Base-by-base conservation (phyloP, 2,329 filamentous ascomycete species). In the Arachnomyces sp. region DNA sequence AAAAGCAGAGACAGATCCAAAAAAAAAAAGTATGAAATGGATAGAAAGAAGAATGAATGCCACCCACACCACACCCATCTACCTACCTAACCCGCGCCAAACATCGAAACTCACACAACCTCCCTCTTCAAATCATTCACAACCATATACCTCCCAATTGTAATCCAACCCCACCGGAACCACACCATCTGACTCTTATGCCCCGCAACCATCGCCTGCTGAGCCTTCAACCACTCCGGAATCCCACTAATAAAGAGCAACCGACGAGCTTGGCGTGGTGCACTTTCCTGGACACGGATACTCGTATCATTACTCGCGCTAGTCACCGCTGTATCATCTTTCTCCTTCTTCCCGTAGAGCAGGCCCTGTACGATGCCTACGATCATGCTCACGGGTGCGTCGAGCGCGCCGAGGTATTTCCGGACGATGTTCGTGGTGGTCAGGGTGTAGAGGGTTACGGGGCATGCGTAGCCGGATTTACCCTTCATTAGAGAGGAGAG, bases 141-240 rank as follows among this genome's bases (percentile, higher is more conserved):
- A 42, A 88, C 76, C 92, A 98, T 96, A 65, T 96, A 98, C 45
- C 92, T 73, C 55, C 88, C 92, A 42, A 94, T 60, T 0, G 77
- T 74, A 57, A 98, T 94, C 88, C 89, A 98, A 2, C 88, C 86
- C 76, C 88, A 96, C 6, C 92, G 78, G 59, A 96, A 98, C 92
- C 92, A 98, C 29, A 85, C 78, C 92, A 98, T 98, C 73, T 98
- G 92, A 62, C 88, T 95, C 65, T 79, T 72, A 68, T 98, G 92
- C 18, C 85, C 90, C 40, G 75, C 73, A 2, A 84, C 88, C 92
- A 98, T 98, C 25, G 92, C 89, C 40, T 69, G 73, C 67, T 89
- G 82, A 6, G 86, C 90, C 20, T 72, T 75, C 47, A 81, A 71
- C 48, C 82, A 77, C 40, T 73, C 72, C 3, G 64, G 58, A 12